Percentiles rank a stretch among this genome's conserved stretches.
Conservation (phyloP, 176 grass and related monocot species). For the Musa troglodytarum region DNA sequence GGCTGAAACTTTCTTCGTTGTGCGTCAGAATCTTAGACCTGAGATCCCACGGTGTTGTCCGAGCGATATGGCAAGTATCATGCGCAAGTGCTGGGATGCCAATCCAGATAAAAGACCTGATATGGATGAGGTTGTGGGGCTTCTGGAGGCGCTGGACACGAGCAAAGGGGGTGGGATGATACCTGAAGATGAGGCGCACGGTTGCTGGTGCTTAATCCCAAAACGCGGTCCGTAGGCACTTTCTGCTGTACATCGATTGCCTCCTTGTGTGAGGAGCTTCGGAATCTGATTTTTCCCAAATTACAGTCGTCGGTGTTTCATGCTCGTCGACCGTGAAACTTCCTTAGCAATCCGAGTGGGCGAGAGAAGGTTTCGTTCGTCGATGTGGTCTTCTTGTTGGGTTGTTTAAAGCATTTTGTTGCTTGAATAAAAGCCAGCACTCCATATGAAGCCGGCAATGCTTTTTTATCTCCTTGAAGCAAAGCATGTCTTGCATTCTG, state of each 20-base stretch:
- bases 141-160: constrained; percentile 56
- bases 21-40: constrained; percentile 46
- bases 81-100: constrained; percentile 79
- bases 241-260: background rate
- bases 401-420: background rate
- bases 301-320: no score
- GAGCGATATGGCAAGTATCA: constrained; percentile 42
- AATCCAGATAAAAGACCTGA: constrained; percentile 60
- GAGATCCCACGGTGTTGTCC: constrained; percentile 64
- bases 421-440: background rate
- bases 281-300: background rate
- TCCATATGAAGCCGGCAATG: background rate
- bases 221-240: constrained; percentile 39
- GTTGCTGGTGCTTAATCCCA: constrained; percentile 56
- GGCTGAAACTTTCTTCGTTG: background rate
- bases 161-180: constrained; percentile 76
- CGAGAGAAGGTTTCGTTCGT: background rate
- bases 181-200: constrained; percentile 36
- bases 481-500: no score
- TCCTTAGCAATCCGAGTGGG: no score
- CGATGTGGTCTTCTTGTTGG: background rate
- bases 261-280: background rate
- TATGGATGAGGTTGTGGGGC: constrained; percentile 64
- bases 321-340: no score
- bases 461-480: no score